Evolutionary conservation across 2,329 filamentous ascomycete genomes (phyloP).

Genomic region (Phyllosticta citrichinensis): DNA sequence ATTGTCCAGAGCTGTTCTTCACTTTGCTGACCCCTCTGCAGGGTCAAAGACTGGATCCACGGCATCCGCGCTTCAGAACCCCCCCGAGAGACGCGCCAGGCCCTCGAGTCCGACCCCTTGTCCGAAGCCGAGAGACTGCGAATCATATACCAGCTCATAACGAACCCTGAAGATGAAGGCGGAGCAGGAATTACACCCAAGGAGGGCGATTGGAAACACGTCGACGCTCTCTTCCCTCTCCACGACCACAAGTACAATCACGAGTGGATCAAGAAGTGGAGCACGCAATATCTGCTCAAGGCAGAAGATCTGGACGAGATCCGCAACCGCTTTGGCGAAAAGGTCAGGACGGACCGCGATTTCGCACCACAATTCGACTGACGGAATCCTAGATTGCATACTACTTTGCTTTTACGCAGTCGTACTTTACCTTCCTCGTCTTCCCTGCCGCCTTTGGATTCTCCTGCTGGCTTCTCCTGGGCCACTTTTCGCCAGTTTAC

Average conservation of each 20-base stretch:
- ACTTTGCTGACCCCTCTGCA: constrained; percentile 21
- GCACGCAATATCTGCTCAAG: constrained; percentile 35
- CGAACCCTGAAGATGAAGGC: constrained; percentile 36
- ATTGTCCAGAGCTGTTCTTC: background rate
- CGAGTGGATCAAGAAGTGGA: constrained; percentile 44
- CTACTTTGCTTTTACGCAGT: constrained; percentile 90
- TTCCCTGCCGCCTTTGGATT: constrained; percentile 73
- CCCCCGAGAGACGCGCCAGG: constrained; percentile 57
- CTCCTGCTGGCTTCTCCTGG: constrained; percentile 69
- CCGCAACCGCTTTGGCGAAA: constrained; percentile 40
- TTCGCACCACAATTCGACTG: background rate
- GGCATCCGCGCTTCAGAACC: constrained; percentile 73
- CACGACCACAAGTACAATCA: constrained; percentile 44
- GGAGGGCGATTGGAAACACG: constrained; percentile 40
- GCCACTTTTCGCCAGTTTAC: constrained; percentile 74
- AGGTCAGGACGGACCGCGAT: constrained; percentile 20
- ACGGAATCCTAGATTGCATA: constrained; percentile 56
- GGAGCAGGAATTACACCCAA: constrained; percentile 43
- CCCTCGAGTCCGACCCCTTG: constrained; percentile 63
- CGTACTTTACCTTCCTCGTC: constrained; percentile 78
- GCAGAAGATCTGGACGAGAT: constrained; percentile 42
- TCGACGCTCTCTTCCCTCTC: constrained; percentile 40
- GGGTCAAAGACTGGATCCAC: constrained; percentile 89
- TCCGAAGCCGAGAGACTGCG: constrained; percentile 82
- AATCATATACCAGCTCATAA: constrained; percentile 70